Percentiles rank a stretch among this genome's conserved stretches.
Conservation (phyloP, 2,329 filamentous ascomycete species). For the Chaetothyriales sp. region DNA sequence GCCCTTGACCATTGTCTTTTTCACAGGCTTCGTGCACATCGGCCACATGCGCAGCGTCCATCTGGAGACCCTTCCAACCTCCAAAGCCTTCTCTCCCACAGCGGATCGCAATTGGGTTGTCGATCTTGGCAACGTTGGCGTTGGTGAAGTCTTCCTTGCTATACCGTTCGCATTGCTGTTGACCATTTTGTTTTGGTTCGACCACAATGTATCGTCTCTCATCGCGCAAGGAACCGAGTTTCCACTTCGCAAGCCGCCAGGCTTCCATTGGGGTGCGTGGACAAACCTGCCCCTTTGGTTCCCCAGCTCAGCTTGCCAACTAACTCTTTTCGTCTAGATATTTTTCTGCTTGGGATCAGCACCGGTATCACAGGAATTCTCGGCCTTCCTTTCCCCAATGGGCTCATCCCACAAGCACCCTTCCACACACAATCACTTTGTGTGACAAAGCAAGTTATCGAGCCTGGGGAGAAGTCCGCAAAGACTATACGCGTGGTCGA, state of each 20-base stretch:
- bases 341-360: constrained; percentile 65
- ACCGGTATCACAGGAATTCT: constrained; percentile 61
- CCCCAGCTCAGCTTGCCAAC: too few relatives aligned
- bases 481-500: constrained; percentile 47
- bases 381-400: constrained; percentile 67
- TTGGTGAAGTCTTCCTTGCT: constrained; percentile 63
- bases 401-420: constrained; percentile 67
- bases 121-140: constrained; percentile 61
- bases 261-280: constrained; percentile 53
- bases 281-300: not conserved
- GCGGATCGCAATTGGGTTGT: constrained; percentile 60
- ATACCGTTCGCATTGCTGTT: constrained; percentile 74
- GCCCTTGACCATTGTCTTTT: constrained; percentile 68
- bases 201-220: constrained; percentile 73
- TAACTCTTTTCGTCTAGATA: constrained; percentile 28
- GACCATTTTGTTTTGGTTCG: constrained; percentile 77
- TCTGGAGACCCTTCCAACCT: constrained; percentile 58
- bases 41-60: constrained; percentile 61
- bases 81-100: constrained; percentile 65
- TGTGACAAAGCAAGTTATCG: constrained; percentile 44
- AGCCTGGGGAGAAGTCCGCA: constrained; percentile 38
- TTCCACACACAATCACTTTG: constrained; percentile 70
- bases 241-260: constrained; percentile 62
- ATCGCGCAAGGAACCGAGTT: constrained; percentile 75
- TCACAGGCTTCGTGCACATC: constrained; percentile 76